phyloP scores from a whole-genome alignment of 441 rosid genomes.

The Flueggea neowawraea region DNA sequence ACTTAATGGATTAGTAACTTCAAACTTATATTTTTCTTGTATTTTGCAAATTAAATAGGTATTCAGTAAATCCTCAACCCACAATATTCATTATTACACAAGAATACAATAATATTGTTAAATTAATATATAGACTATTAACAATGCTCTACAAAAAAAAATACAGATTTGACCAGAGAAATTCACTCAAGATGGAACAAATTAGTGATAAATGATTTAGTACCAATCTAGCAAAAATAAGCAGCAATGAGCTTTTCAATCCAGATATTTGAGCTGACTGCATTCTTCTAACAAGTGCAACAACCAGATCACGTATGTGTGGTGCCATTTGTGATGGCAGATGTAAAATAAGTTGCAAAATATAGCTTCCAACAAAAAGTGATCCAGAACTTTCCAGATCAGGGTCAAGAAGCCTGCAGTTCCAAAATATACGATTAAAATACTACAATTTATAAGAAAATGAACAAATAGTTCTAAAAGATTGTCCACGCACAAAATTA shows the following conservation, averaged over 20 bases:
- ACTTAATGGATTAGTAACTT: too few relatives aligned
- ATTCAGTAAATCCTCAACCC: too few relatives aligned
- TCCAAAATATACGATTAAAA: constrained; percentile 9
- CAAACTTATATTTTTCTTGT: too few relatives aligned
- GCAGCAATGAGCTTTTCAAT: constrained; percentile 75
- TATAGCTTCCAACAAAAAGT: constrained; percentile 86
- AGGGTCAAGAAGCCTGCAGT: constrained; percentile 89
- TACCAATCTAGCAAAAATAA: constrained; percentile 95
- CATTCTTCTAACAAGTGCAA: constrained; percentile 89
- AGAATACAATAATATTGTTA: too few relatives aligned
- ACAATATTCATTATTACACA: too few relatives aligned
- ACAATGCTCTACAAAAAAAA: too few relatives aligned
- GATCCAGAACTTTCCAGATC: constrained; percentile 93
- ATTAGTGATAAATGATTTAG: background rate
- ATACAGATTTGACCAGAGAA: too few relatives aligned
- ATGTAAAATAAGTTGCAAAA: constrained; percentile 92
- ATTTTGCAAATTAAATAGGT: too few relatives aligned
- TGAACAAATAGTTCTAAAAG: too few relatives aligned
- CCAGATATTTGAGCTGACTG: constrained; percentile 76
- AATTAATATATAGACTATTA: too few relatives aligned
- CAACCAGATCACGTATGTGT: constrained; percentile 69
- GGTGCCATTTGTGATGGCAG: constrained; percentile 88
- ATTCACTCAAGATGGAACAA: background rate
- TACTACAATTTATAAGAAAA: too few relatives aligned
- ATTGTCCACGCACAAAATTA: too few relatives aligned